Conservation (phyloP, 805 yeast species). For the Wickerhamiella galacta region DNA sequence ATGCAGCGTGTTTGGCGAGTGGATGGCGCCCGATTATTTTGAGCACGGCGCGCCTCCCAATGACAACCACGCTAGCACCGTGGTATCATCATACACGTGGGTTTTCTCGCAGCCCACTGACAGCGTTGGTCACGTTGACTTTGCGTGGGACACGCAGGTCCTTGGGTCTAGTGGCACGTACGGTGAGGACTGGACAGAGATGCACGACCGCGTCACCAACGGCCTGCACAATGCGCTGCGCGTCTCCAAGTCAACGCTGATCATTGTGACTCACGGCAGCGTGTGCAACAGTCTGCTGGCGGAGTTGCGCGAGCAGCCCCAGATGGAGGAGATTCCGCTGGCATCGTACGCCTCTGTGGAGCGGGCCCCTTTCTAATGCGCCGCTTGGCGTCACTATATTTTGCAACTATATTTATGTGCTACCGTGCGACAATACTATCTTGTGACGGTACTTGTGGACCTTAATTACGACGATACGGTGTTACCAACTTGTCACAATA, state of each 20-base stretch:
- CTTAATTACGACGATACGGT: too few species aligned
- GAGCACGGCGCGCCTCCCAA: constrained; percentile 20
- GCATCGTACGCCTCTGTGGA: constrained; percentile 8
- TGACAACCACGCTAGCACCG: constrained; percentile 17
- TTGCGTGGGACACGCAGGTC: constrained; percentile 8
- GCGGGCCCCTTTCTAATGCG: too few species aligned
- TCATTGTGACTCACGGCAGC: constrained; percentile 26
- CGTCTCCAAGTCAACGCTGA: constrained; percentile 5
- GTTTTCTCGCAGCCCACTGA: constrained; percentile 7
- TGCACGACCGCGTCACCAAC: constrained; percentile 20
- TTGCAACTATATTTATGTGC: too few species aligned
- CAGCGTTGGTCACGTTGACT: constrained; percentile 4
- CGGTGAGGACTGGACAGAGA: constrained; percentile 24
- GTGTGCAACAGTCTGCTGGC: constrained; percentile 25
- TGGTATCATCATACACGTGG: constrained; percentile 14
- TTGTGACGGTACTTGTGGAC: too few species aligned
- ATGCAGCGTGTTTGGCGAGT: constrained; percentile 24
- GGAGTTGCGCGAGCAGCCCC: constrained; percentile 17
- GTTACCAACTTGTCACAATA: too few species aligned
- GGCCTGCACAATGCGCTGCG: constrained; percentile 17
- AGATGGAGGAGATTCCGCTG: constrained; percentile 18
- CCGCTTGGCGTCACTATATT: too few species aligned
- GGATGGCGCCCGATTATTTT: constrained; percentile 25
- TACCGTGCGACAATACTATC: too few species aligned
- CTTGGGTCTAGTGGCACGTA: constrained; percentile 18